These are phyloP conservation scores for Melampsora larici-populina DNA, from an alignment of 1,284 basidiomycete species.

Conservation along the genomic window DNA sequence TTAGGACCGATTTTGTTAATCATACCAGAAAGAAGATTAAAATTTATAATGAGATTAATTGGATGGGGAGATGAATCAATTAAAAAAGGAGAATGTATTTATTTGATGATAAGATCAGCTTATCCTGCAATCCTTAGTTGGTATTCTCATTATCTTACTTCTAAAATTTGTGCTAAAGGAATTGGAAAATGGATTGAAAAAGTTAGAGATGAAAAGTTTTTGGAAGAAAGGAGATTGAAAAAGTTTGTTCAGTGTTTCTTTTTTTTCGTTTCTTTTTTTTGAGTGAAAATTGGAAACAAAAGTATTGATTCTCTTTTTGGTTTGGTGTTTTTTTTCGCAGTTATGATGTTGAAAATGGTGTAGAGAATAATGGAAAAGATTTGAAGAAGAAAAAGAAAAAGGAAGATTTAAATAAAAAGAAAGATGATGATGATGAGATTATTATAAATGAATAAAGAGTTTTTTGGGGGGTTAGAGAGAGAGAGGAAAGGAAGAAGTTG, in stretches of 20 bases:
- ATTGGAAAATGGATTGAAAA: constrained; percentile 34
- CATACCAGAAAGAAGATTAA: background rate
- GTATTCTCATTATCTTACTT: constrained; percentile 9
- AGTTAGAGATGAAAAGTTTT: constrained; percentile 41
- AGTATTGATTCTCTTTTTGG: no score
- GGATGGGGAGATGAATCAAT: background rate
- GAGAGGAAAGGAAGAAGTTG: no score
- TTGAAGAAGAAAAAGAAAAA: no score
- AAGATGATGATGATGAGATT: no score
- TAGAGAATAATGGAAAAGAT: no score
- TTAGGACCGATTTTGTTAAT: constrained; percentile 13
- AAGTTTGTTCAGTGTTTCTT: constrained; percentile 6
- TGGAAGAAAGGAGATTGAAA: constrained; percentile 30
- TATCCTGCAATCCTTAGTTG: constrained; percentile 32
- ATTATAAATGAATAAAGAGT: no score
- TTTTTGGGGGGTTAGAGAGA: no score
- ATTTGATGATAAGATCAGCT: background rate
- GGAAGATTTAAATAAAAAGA: no score
- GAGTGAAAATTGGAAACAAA: no score
- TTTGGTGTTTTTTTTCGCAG: no score
- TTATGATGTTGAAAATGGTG: no score
- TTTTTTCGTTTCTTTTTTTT: background rate
- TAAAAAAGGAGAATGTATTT: background rate
- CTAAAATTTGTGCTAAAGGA: constrained; percentile 9
- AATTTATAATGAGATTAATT: background rate